Evolutionary conservation across 768 basidiomycete genomes (phyloP).

Genomic region (Lactarius pseudohatsudake): DNA sequence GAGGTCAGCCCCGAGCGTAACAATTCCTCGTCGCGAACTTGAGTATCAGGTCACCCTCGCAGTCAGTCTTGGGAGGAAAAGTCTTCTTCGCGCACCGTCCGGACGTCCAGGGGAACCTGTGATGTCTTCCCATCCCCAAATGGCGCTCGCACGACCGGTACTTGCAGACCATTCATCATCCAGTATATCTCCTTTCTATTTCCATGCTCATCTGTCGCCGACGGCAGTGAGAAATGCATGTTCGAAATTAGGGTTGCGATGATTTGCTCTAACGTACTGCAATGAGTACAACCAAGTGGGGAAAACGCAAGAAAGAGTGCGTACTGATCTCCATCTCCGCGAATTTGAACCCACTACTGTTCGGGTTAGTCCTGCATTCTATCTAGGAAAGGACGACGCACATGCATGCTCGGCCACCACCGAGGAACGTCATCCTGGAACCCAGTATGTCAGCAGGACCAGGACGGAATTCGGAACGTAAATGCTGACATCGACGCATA

Average conservation of each 20-base stretch:
- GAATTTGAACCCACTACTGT: background rate
- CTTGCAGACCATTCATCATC: slow-evolving; percentile 39
- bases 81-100: slow-evolving; percentile 34
- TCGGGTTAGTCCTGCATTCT: background rate
- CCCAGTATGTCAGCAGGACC: background rate
- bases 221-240: slow-evolving; percentile 39
- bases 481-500: slow-evolving; percentile 31
- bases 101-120: slow-evolving; percentile 37
- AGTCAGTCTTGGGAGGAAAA: slow-evolving; percentile 27
- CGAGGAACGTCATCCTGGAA: background rate
- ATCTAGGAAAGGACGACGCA: background rate
- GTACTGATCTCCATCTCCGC: slow-evolving; percentile 1
- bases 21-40: too few relatives aligned
- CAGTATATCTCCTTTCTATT: slow-evolving; percentile 40
- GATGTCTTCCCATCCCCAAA: slow-evolving; percentile 37
- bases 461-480: background rate
- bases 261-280: slow-evolving; percentile 37
- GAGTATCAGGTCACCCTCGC: background rate
- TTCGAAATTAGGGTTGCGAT: slow-evolving; percentile 38
- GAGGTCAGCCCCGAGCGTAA: too few relatives aligned
- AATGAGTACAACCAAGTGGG: background rate
- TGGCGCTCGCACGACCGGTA: slow-evolving; percentile 40
- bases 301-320: background rate
- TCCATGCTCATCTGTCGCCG: slow-evolving; percentile 34
- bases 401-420: background rate